Evolutionary conservation across 2,329 filamentous ascomycete genomes (phyloP).

Genomic region (Bipolaris cookei): DNA sequence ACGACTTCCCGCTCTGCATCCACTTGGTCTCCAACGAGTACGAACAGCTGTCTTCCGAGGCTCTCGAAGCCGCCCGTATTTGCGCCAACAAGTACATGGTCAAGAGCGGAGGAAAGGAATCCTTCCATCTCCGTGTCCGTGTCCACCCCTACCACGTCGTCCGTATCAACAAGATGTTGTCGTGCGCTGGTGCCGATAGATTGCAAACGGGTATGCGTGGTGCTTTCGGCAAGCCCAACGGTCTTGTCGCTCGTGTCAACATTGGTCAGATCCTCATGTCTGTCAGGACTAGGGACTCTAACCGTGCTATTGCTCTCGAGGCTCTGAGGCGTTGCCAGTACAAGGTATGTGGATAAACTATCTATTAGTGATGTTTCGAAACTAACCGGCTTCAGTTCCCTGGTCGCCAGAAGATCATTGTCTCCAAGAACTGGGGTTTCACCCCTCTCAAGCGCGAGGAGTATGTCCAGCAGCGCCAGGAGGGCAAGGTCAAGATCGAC

Average conservation of each 20-base stretch:
- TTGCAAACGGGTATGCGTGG: conserved; percentile 99
- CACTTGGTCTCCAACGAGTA: conserved; percentile 99
- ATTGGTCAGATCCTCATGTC: conserved; percentile 99
- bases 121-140: conserved; percentile 74
- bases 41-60: conserved; percentile 99
- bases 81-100: conserved; percentile 98
- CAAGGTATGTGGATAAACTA: conserved; percentile 63
- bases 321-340: conserved; percentile 99
- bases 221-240: conserved; percentile 99
- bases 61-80: conserved; percentile 99
- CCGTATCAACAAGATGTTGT: conserved; percentile 99
- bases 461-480: conserved; percentile 93
- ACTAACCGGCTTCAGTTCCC: conserved; percentile 67
- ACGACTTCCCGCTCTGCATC: conserved; percentile 97
- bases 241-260: conserved; percentile 98
- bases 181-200: conserved; percentile 99
- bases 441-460: conserved; percentile 97
- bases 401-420: conserved; percentile 99
- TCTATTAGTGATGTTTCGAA: background rate
- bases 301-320: conserved; percentile 93
- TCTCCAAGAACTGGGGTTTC: conserved; percentile 99
- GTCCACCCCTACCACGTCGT: conserved; percentile 99
- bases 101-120: conserved; percentile 73
- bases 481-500: conserved; percentile 92
- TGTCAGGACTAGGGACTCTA: conserved; percentile 93